phyloP scores from a whole-genome alignment of 2,329 filamentous ascomycete species.

The Colletotrichum tofieldiae region DNA sequence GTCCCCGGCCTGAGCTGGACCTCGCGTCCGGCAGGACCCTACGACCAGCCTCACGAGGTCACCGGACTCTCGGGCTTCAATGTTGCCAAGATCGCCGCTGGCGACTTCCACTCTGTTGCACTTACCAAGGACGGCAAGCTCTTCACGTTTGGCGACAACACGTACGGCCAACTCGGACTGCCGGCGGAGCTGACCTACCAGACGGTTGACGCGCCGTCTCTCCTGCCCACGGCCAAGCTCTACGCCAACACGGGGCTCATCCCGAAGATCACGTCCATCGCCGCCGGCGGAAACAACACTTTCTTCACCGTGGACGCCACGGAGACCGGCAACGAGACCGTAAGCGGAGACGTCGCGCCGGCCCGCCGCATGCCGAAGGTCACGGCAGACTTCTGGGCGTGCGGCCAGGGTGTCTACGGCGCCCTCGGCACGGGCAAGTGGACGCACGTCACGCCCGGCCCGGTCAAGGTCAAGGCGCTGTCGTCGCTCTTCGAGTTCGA shows the following conservation, averaged over 20 bases:
- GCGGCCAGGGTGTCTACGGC: constrained; percentile 88
- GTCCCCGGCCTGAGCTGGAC: constrained; percentile 86
- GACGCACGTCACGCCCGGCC: constrained; percentile 86
- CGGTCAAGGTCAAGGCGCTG: constrained; percentile 85
- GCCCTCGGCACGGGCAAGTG: constrained; percentile 88
- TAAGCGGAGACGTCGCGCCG: constrained; percentile 46
- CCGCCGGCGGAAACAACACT: constrained; percentile 88
- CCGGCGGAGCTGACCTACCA: constrained; percentile 75
- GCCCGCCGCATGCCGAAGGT: constrained; percentile 56
- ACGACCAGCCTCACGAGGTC: constrained; percentile 88
- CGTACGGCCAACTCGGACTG: constrained; percentile 91
- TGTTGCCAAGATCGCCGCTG: constrained; percentile 82
- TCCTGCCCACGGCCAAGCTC: constrained; percentile 79
- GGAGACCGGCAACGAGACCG: constrained; percentile 63
- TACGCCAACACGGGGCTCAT: constrained; percentile 77
- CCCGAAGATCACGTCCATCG: constrained; percentile 81
- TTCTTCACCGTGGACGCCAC: constrained; percentile 90
- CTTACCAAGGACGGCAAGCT: constrained; percentile 83
- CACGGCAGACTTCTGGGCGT: constrained; percentile 87
- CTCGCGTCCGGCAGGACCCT: constrained; percentile 82
- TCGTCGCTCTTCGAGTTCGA: constrained; percentile 91
- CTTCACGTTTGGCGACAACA: constrained; percentile 94
- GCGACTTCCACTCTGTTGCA: constrained; percentile 88
- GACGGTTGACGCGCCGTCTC: constrained; percentile 78
- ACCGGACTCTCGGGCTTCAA: constrained; percentile 78